phyloP scores from a whole-genome alignment of 495 filamentous ascomycete genomes.

The Podospora pseudocomata region DNA sequence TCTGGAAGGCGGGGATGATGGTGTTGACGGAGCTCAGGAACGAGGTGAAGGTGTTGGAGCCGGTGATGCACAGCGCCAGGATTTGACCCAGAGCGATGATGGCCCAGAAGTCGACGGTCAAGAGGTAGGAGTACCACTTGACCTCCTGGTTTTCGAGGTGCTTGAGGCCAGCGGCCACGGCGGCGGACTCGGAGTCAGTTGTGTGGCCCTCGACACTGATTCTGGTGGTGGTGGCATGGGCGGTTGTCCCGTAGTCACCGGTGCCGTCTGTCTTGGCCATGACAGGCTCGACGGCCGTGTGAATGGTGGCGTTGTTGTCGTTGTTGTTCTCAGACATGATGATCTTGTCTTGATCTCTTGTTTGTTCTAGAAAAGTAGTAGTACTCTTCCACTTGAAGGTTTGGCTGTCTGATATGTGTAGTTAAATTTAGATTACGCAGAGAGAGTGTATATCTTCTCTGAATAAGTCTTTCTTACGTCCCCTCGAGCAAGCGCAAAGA shows the following conservation, averaged over 20 bases:
- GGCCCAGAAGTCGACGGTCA: conserved; percentile 82
- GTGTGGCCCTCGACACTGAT: not conserved
- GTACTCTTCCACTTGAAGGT: not conserved
- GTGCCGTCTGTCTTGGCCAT: conserved; percentile 13
- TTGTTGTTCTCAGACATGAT: not conserved
- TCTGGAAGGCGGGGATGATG: conserved; percentile 95
- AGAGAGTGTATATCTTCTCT: not conserved
- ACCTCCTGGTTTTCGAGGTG: conserved; percentile 49
- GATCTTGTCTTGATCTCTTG: not conserved
- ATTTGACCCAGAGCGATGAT: conserved; percentile 80
- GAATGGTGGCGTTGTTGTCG: not conserved
- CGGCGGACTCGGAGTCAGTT: conserved; percentile 14
- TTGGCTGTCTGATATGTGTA: not conserved
- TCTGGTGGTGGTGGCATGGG: conserved; percentile 1
- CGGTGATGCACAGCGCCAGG: conserved; percentile 81
- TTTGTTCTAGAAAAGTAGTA: not conserved
- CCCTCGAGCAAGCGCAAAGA: conserved; percentile 58
- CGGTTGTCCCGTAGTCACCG: conserved; percentile 14
- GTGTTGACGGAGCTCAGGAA: conserved; percentile 66
- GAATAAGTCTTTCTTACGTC: conserved; percentile 52
- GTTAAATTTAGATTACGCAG: conserved; percentile 6
- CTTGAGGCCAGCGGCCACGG: conserved; percentile 38
- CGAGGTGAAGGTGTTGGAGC: conserved; percentile 80
- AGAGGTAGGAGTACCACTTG: conserved; percentile 73
- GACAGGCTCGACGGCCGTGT: conserved; percentile 7